phyloP scores from a whole-genome alignment of 2,329 filamentous ascomycete species.

The Neofusicoccum parvum region DNA sequence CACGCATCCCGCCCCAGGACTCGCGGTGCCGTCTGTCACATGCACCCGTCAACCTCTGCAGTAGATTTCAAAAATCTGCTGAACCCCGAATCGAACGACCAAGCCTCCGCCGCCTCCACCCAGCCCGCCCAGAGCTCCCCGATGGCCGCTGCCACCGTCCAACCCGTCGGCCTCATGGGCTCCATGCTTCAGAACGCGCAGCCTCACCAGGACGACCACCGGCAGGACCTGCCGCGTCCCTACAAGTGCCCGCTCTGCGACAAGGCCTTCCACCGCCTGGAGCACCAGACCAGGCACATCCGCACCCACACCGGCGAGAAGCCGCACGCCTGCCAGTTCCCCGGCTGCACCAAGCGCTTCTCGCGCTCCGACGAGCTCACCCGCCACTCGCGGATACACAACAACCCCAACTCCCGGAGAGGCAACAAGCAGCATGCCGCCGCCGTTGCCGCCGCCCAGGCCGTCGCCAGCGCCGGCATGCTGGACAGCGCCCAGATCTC shows the following conservation, averaged over 20 bases:
- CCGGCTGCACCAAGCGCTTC: conserved; percentile 95
- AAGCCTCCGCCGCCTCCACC: conserved; percentile 1
- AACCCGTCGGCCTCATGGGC: conserved; percentile 52
- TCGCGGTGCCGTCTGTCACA: conserved; percentile 32
- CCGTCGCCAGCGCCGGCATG: conserved; percentile 50
- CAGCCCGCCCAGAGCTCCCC: conserved; percentile 9
- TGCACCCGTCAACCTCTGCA: conserved; percentile 39
- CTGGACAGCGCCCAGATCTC: conserved; percentile 54
- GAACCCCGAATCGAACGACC: conserved; percentile 34
- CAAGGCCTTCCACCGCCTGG: conserved; percentile 96
- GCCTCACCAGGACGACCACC: conserved; percentile 55
- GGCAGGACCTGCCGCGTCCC: conserved; percentile 84
- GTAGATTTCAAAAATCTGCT: conserved; percentile 42
- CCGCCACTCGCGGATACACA: conserved; percentile 96
- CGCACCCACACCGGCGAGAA: conserved; percentile 98
- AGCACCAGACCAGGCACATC: conserved; percentile 92
- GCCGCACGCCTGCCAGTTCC: conserved; percentile 93
- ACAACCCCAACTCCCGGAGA: conserved; percentile 94
- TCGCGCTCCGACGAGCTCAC: conserved; percentile 95
- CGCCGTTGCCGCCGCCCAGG: conserved; percentile 59
- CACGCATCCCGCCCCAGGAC: background rate
- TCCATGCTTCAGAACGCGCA: conserved; percentile 63
- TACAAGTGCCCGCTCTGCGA: conserved; percentile 99
- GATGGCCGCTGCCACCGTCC: conserved; percentile 50
- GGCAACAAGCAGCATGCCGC: conserved; percentile 79